Conservation (phyloP, 805 yeast species). For the Saccharomycopsis babjevae region DNA sequence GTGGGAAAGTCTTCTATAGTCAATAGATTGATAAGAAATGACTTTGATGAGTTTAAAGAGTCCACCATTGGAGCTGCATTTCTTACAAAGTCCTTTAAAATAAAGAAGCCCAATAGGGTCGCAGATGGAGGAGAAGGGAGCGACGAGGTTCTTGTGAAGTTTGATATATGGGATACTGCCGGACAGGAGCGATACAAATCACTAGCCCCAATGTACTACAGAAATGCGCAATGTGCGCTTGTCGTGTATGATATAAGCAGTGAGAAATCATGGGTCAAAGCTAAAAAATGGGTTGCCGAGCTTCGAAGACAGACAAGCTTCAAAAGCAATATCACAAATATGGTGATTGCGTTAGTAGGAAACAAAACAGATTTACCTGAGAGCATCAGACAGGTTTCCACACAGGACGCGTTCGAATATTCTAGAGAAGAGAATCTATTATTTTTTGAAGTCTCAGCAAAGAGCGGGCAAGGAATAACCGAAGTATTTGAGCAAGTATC, state of each 20-base stretch:
- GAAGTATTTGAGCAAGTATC: constrained; percentile 42
- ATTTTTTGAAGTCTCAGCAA: constrained; percentile 49
- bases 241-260: constrained; percentile 71
- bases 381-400: constrained; percentile 34
- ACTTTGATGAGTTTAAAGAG: constrained; percentile 63
- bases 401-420: constrained; percentile 37
- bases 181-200: constrained; percentile 76
- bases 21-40: constrained; percentile 60
- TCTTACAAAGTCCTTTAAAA: constrained; percentile 41
- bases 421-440: constrained; percentile 42
- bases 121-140: constrained; percentile 34
- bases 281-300: constrained; percentile 71
- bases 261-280: constrained; percentile 51
- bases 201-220: constrained; percentile 73
- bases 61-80: constrained; percentile 84
- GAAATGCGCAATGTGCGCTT: constrained; percentile 72
- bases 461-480: constrained; percentile 41
- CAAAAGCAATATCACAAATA: constrained; percentile 45
- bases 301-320: constrained; percentile 31
- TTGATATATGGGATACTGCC: constrained; percentile 83
- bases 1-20: constrained; percentile 63
- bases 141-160: constrained; percentile 45
- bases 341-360: constrained; percentile 65
- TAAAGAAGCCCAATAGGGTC: constrained; percentile 19
- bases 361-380: constrained; percentile 53